These are phyloP conservation scores for Vicia sativa DNA, from an alignment of 306 rosid genomes.

Conservation along the genomic window DNA sequence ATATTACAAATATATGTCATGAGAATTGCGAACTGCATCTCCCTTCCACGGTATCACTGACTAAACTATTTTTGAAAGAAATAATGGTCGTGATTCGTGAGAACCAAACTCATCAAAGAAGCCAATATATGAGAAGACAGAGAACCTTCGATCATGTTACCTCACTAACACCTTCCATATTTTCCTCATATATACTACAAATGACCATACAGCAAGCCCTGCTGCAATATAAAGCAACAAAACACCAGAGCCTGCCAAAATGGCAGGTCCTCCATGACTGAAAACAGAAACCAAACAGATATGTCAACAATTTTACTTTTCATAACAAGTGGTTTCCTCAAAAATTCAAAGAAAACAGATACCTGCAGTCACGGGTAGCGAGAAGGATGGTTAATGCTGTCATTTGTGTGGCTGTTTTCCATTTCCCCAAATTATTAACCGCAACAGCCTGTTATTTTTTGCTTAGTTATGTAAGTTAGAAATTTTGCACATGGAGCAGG, in stretches of 20 bases:
- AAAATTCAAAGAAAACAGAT: constrained; percentile 19
- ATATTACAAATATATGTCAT: constrained; percentile 29
- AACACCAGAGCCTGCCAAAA: constrained; percentile 68
- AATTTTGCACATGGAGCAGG: constrained; percentile 12
- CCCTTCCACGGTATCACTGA: constrained; percentile 37
- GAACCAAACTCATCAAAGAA: constrained; percentile 32
- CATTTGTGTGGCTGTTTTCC: constrained; percentile 99
- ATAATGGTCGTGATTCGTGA: constrained; percentile 27
- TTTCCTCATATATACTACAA: constrained; percentile 73
- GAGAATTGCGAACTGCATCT: constrained; percentile 38
- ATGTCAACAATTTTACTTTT: constrained; percentile 24
- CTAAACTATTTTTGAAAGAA: constrained; percentile 21
- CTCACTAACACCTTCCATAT: constrained; percentile 69
- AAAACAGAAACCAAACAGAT: constrained; percentile 38
- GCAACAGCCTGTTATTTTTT: constrained; percentile 74
- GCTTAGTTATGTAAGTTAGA: constrained; percentile 14
- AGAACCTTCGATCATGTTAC: constrained; percentile 45
- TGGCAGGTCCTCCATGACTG: constrained; percentile 77
- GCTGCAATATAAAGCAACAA: constrained; percentile 83
- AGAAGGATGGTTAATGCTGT: constrained; percentile 74
- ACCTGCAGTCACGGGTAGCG: constrained; percentile 93
- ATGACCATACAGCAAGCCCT: constrained; percentile 90
- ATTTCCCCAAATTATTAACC: constrained; percentile 96
- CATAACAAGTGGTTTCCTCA: constrained; percentile 20
- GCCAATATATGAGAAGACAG: constrained; percentile 27